These are phyloP conservation scores for Vaccinium darrowii DNA, from an alignment of 148 eudicot species.

Conservation along the genomic window DNA sequence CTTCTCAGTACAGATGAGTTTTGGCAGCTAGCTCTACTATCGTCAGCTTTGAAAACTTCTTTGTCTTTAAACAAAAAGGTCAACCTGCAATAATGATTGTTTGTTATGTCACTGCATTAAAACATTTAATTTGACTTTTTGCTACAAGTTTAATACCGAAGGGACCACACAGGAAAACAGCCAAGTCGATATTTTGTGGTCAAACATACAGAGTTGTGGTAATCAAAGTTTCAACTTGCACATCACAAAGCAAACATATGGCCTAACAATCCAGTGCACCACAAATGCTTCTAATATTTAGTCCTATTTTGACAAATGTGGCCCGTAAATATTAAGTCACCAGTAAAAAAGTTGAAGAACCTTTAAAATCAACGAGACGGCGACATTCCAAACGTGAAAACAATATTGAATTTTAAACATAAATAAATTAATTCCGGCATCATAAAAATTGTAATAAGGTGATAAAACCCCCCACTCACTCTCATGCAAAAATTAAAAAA, in stretches of 20 bases:
- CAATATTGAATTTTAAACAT: background rate
- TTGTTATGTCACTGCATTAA: background rate
- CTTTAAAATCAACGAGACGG: background rate
- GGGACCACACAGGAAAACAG: background rate
- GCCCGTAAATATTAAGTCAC: background rate
- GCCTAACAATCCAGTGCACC: background rate
- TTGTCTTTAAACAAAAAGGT: background rate
- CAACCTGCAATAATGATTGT: constrained; percentile 1
- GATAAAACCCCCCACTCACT: background rate
- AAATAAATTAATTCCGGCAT: background rate
- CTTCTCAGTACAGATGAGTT: background rate
- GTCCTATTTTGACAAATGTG: background rate
- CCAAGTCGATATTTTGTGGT: background rate
- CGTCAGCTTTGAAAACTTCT: constrained; percentile 13
- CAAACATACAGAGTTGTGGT: background rate
- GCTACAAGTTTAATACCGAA: background rate
- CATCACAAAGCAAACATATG: background rate
- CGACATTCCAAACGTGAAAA: background rate
- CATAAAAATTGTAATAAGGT: background rate
- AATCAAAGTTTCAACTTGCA: background rate
- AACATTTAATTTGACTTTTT: background rate
- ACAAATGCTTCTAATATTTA: background rate
- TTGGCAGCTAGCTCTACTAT: constrained; percentile 8
- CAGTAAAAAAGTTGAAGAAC: background rate
- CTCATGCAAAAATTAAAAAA: background rate